A percentile compares a stretch with the other conserved stretches of the same genome.
Conservation (phyloP, 2,329 filamentous ascomycete species). For the Verticillium dahliae region DNA sequence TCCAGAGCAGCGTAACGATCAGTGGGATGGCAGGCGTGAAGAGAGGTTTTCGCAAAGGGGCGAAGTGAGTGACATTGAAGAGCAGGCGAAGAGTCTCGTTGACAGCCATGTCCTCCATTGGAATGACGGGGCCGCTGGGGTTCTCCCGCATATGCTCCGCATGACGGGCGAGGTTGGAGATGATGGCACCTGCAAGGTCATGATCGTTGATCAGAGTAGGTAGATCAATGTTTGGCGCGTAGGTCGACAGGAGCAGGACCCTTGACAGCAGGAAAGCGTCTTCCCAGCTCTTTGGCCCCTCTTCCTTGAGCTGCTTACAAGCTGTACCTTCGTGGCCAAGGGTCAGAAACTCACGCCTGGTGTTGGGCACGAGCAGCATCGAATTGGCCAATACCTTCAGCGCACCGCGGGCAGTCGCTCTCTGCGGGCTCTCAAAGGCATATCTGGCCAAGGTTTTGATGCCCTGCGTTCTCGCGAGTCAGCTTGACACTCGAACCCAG, state of each 20-base stretch:
- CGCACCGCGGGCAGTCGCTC: constrained; percentile 63
- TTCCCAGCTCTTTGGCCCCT: constrained; percentile 51
- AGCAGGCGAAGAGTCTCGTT: constrained; percentile 79
- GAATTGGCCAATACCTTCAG: constrained; percentile 82
- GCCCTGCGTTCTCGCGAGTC: constrained; percentile 45
- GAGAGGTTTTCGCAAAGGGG: constrained; percentile 49
- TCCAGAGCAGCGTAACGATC: constrained; percentile 65
- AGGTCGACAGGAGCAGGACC: constrained; percentile 74
- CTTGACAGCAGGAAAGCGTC: constrained; percentile 82
- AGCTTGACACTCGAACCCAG: not conserved
- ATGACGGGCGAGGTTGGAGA: constrained; percentile 65
- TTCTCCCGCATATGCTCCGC: constrained; percentile 32
- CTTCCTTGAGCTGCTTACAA: constrained; percentile 64
- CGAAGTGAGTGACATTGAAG: constrained; percentile 80
- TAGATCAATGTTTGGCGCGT: constrained; percentile 65
- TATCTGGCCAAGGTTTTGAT: constrained; percentile 66
- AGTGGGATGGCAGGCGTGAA: constrained; percentile 65
- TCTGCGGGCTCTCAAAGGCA: constrained; percentile 62
- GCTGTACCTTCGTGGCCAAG: constrained; percentile 61
- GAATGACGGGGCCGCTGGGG: constrained; percentile 17
- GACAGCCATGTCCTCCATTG: constrained; percentile 74
- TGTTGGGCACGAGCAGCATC: constrained; percentile 60
- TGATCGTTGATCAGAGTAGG: constrained; percentile 58
- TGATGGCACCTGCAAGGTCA: constrained; percentile 60
- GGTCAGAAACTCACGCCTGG: constrained; percentile 68